These are phyloP conservation scores for Daldinia childiae DNA, from an alignment of 495 filamentous ascomycete genomes.

Conservation along the genomic window DNA sequence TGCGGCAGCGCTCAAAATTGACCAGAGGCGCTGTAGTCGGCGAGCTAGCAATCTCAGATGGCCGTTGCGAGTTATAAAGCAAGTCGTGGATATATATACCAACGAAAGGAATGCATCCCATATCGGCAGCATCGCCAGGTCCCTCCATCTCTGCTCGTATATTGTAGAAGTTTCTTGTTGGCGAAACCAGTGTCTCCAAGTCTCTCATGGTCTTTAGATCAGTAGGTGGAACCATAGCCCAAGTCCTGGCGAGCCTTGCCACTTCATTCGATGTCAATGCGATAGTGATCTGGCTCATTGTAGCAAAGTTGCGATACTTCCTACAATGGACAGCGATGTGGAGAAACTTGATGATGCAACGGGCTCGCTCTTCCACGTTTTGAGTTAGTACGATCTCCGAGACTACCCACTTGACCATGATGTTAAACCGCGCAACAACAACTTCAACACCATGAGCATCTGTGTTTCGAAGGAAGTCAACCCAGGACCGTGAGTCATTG, in stretches of 20 bases:
- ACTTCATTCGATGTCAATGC: conserved; percentile 87
- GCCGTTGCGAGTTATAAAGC: conserved; percentile 94
- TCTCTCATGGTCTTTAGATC: conserved; percentile 79
- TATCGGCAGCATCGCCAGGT: conserved; percentile 62
- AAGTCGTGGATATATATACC: conserved; percentile 95
- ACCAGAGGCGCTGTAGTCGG: conserved; percentile 78
- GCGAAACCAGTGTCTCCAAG: conserved; percentile 85
- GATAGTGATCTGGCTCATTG: conserved; percentile 93
- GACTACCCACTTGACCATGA: conserved; percentile 96
- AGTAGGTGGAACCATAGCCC: conserved; percentile 75
- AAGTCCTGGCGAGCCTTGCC: conserved; percentile 78
- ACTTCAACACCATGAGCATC: conserved; percentile 90
- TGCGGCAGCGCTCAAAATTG: conserved; percentile 95
- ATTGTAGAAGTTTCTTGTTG: conserved; percentile 89
- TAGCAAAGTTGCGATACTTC: conserved; percentile 91
- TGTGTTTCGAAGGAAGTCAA: conserved; percentile 85
- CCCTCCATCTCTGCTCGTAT: conserved; percentile 92
- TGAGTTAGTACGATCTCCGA: conserved; percentile 90
- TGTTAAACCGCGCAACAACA: conserved; percentile 95
- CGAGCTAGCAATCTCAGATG: conserved; percentile 70
- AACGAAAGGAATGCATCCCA: conserved; percentile 96
- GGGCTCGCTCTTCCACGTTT: conserved; percentile 81
- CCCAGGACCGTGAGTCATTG: conserved; percentile 79
- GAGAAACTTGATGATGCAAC: conserved; percentile 88
- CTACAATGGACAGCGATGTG: conserved; percentile 89